Conservation (phyloP, 169 alveolate species). For the Eimeria necatrix region DNA sequence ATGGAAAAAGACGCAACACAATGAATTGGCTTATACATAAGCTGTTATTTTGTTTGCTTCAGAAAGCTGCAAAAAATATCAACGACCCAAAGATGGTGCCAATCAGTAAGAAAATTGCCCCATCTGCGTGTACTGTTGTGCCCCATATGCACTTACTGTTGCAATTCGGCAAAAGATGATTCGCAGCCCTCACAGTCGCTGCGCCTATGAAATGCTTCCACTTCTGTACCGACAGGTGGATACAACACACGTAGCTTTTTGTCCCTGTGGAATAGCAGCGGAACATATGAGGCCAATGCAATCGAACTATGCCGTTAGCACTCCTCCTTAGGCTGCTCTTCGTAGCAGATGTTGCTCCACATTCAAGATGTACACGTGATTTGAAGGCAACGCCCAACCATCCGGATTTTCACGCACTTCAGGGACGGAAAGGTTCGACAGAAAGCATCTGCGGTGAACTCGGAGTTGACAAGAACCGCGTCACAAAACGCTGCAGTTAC, state of each 20-base stretch:
- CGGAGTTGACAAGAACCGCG: constrained; percentile 87
- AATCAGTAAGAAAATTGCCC: too few species aligned
- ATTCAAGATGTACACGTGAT: too few species aligned
- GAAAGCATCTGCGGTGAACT: constrained; percentile 87
- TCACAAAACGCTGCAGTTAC: constrained; percentile 80
- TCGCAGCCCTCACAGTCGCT: not conserved
- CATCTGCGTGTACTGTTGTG: too few species aligned
- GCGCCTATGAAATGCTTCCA: constrained; percentile 28
- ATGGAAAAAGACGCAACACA: not conserved
- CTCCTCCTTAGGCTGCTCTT: too few species aligned
- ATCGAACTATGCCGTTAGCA: too few species aligned
- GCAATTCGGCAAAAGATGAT: not conserved
- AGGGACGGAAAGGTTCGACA: constrained; percentile 84
- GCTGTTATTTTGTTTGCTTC: not conserved
- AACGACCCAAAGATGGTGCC: not conserved
- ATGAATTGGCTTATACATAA: not conserved
- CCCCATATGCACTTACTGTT: too few species aligned
- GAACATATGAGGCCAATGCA: too few species aligned
- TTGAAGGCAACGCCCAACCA: too few species aligned
- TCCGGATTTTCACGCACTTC: constrained; percentile 24
- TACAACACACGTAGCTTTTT: constrained; percentile 47
- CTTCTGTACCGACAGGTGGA: constrained; percentile 43
- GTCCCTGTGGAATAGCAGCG: not conserved
- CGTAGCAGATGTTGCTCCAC: too few species aligned
- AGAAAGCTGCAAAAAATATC: not conserved